Base-by-base conservation (phyloP, 768 basidiomycete species). In the Punctularia strigosozonata region DNA sequence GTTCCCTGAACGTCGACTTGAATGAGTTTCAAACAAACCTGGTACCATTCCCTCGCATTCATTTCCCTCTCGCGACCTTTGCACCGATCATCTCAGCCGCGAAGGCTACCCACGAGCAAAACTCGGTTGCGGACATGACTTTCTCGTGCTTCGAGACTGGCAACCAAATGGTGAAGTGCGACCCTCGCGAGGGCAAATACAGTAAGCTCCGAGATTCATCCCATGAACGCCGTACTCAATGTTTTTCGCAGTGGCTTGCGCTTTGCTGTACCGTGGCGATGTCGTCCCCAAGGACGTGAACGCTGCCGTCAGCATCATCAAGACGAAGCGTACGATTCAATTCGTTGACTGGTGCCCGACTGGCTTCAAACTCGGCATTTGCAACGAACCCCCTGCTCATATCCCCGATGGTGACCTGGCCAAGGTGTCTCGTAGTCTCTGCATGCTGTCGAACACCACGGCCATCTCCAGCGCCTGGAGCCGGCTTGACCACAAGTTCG, bases 341-440 rank as follows among this genome's bases (percentile, higher is more conserved):
- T 82, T 80, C 44, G 81, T 82, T 48, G 80, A 82, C 54, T 82
- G 80, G 80, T 78, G 75, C 55, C 76, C 77, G 20, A 84, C 82
- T 39, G 82, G 82, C 40, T 82, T 81, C 75, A 81, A 81, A 62
- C 66, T 66, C 12, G 82, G 82, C 54, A 77, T 84, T 54, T 84
- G 80, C 62, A 82, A 82, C 57, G 80, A 84, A 58, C 71, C 80
- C 25, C 77, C 81, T 3, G 78, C 81, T 21, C 67, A 73, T 51
- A 77, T 84, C 30, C 81, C 81, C 15, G 78, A 78, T 17, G 81
- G 81, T 40, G 81, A 84, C 50, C 68, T 83, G 32, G 82, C 81
- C 42, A 79, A 78, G 61, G 80, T 81, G 32, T 75, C 79, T 18
- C 70, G 81, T 45, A 75, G 73, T 39, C 69, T 84, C 54, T 84